These are phyloP conservation scores for Lactarius trivialis DNA, from an alignment of 768 basidiomycete genomes.

Conservation along the genomic window DNA sequence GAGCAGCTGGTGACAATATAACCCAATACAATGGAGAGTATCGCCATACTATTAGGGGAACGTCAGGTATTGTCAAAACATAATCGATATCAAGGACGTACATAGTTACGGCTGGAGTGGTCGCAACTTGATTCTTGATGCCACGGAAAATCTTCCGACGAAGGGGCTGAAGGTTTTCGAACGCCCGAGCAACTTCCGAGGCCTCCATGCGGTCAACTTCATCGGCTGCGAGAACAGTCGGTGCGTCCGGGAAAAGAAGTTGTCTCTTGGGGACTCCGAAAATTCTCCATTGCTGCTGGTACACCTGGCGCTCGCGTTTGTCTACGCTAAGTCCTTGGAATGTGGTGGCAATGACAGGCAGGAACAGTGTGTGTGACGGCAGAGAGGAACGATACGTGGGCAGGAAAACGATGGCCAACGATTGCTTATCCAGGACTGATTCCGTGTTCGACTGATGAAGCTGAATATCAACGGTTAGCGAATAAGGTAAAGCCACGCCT, in stretches of 20 bases:
- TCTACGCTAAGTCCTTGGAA: constrained; percentile 24
- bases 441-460: constrained; percentile 37
- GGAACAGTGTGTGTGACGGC: constrained; percentile 43
- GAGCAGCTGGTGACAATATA: constrained; percentile 35
- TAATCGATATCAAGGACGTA: constrained; percentile 32
- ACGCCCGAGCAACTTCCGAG: constrained; percentile 16
- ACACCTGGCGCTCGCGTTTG: constrained; percentile 27
- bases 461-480: constrained; percentile 34
- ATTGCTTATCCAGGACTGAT: constrained; percentile 38
- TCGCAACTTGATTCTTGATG: constrained; percentile 39
- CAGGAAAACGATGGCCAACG: constrained; percentile 63
- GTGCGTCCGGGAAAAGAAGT: constrained; percentile 25
- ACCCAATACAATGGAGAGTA: constrained; percentile 63
- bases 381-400: constrained; percentile 39
- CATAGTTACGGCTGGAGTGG: constrained; percentile 59
- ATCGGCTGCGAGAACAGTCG: constrained; percentile 25
- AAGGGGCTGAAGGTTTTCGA: constrained; percentile 19
- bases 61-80: constrained; percentile 2
- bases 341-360: constrained; percentile 43
- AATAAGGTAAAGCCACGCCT: constrained; percentile 27
- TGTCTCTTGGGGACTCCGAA: constrained; percentile 26
- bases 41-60: constrained; percentile 45
- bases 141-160: constrained; percentile 27
- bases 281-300: constrained; percentile 29
- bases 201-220: constrained; percentile 17